Percentiles rank a stretch among this genome's conserved stretches.
Conservation (phyloP, 2,329 filamentous ascomycete species). For the Cryphonectria radicalis region DNA sequence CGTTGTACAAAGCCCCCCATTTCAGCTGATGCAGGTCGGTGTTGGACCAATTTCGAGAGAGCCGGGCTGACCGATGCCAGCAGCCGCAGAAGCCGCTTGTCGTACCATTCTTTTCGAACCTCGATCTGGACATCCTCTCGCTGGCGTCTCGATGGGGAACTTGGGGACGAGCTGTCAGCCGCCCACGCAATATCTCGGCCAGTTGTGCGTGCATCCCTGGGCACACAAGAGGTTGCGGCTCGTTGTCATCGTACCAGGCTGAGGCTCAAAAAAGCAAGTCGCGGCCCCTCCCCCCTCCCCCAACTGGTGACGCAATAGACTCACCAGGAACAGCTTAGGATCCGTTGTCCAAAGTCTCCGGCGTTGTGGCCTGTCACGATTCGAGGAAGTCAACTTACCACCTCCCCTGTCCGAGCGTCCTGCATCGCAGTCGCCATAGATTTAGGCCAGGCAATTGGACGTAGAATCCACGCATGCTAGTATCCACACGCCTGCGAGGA, state of each 20-base stretch:
- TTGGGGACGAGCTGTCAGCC: neutral
- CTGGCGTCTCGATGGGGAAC: neutral
- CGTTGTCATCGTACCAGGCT: neutral
- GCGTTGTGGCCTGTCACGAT: neutral
- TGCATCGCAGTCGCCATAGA: neutral
- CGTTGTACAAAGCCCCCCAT: neutral
- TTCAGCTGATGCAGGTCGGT: neutral
- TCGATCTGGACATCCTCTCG: neutral
- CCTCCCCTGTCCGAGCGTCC: neutral
- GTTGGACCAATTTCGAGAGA: neutral
- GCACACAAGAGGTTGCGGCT: neutral
- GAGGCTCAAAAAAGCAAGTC: constrained; percentile 1
- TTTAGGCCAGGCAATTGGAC: neutral
- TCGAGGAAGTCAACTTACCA: neutral
- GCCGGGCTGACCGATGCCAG: constrained; percentile 2
- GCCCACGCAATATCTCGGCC: neutral
- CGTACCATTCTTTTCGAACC: neutral
- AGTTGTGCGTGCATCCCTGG: neutral
- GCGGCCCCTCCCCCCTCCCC: neutral
- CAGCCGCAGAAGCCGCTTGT: neutral
- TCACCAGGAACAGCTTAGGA: neutral
- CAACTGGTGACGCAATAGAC: constrained; percentile 4
- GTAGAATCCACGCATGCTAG: neutral
- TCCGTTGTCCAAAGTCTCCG: neutral
- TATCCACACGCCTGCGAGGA: neutral